A percentile compares a stretch with the other conserved stretches of the same genome.
These are phyloP conservation scores for Lachancea lanzarotensis DNA, from an alignment of 805 yeast species.

Conservation along the genomic window DNA sequence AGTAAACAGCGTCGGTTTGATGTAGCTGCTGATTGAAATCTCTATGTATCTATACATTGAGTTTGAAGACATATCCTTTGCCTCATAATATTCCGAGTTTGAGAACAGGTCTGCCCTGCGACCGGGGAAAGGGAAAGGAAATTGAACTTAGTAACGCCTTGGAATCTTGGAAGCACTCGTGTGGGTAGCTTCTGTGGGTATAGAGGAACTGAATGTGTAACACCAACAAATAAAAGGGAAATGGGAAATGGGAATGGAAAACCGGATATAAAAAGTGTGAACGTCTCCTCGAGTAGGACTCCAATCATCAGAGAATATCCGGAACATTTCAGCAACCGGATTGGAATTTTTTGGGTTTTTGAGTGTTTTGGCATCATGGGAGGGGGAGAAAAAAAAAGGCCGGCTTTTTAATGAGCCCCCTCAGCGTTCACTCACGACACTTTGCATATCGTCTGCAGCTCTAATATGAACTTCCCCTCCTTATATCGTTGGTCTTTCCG, in stretches of 20 bases:
- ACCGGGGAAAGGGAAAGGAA: not conserved
- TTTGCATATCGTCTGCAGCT: constrained; percentile 29
- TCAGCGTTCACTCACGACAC: constrained; percentile 11
- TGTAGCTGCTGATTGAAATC: too few relatives aligned
- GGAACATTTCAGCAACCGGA: too few relatives aligned
- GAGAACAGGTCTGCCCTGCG: not conserved
- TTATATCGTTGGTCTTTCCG: constrained; percentile 45
- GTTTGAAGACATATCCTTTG: not conserved
- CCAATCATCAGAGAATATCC: too few relatives aligned
- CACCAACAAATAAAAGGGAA: not conserved
- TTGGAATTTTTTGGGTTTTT: too few relatives aligned
- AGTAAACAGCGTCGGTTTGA: too few relatives aligned
- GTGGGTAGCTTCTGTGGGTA: not conserved
- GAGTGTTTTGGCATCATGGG: too few relatives aligned
- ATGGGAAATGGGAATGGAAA: not conserved
- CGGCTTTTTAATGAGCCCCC: too few relatives aligned
- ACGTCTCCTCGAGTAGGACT: too few relatives aligned
- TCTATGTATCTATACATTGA: constrained; percentile 2
- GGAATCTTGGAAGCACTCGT: not conserved
- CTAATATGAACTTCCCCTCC: constrained; percentile 56
- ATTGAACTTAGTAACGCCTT: not conserved
- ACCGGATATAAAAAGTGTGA: not conserved
- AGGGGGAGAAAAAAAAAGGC: too few relatives aligned
- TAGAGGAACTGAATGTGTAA: not conserved
- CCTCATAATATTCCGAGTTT: too few relatives aligned